phyloP scores from a whole-genome alignment of 805 yeast genomes.

The Pichia paraexigua region DNA sequence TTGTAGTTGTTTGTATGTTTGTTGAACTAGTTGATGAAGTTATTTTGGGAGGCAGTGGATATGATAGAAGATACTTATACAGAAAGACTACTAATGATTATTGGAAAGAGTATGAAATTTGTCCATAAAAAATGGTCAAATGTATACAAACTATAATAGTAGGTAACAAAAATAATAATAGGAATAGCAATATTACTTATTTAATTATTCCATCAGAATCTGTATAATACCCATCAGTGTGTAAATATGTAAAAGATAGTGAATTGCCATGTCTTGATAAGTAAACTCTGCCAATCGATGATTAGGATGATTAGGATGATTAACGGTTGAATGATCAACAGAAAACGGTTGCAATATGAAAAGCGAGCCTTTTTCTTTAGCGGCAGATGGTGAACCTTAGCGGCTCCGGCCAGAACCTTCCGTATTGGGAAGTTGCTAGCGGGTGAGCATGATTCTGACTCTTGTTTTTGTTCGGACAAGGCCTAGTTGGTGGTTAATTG shows the following conservation, averaged over 20 bases:
- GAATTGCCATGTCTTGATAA: background rate
- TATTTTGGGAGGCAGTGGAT: constrained; percentile 43
- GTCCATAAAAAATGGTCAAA: constrained; percentile 42
- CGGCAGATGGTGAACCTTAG: background rate
- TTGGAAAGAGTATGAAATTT: constrained; percentile 74
- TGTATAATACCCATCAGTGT: background rate
- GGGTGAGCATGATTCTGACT: background rate
- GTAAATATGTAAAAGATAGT: background rate
- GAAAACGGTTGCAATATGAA: background rate
- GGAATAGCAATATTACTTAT: background rate
- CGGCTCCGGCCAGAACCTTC: background rate
- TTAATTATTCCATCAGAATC: too few species aligned
- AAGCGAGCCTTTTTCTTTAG: background rate
- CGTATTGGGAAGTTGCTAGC: background rate
- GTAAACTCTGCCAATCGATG: background rate
- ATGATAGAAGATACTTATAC: constrained; percentile 44
- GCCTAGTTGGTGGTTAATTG: background rate
- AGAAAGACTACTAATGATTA: constrained; percentile 45
- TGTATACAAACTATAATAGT: constrained; percentile 1
- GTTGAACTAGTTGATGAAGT: constrained; percentile 64
- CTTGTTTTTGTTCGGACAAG: background rate
- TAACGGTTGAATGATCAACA: background rate
- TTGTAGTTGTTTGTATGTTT: constrained; percentile 60
- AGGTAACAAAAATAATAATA: background rate
- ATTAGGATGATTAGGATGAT: background rate